Percentiles rank a stretch among this genome's conserved stretches.
phyloP scores from a whole-genome alignment of 2,329 filamentous ascomycete genomes.

The Penicillium paneum region DNA sequence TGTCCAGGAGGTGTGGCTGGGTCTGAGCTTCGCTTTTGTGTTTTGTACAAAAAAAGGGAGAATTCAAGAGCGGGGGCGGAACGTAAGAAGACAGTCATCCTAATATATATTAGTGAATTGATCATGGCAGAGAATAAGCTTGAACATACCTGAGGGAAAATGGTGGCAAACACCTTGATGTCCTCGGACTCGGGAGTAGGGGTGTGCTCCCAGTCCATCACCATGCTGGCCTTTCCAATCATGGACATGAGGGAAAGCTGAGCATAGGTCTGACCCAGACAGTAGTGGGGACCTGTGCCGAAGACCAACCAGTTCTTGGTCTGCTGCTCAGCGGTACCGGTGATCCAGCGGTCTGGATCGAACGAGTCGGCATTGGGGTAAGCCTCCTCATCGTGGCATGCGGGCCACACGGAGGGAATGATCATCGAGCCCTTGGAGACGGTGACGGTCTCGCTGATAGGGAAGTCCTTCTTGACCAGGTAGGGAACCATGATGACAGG shows the following conservation, averaged over 20 bases:
- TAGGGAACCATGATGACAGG: constrained; percentile 98
- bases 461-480: constrained; percentile 90
- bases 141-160: constrained; percentile 78
- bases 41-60: constrained; percentile 9
- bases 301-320: constrained; percentile 98
- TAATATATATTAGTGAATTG: constrained; percentile 39
- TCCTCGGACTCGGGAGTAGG: constrained; percentile 80
- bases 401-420: constrained; percentile 84
- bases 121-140: constrained; percentile 8
- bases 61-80: constrained; percentile 49
- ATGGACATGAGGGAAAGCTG: constrained; percentile 83
- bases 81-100: constrained; percentile 81
- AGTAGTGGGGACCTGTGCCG: constrained; percentile 93
- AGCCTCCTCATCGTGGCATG: constrained; percentile 86
- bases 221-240: constrained; percentile 83
- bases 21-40: constrained; percentile 18
- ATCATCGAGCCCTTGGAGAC: constrained; percentile 94
- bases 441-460: constrained; percentile 83
- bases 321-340: constrained; percentile 81
- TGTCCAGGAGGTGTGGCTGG: constrained; percentile 17
- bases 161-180: constrained; percentile 97
- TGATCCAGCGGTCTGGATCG: constrained; percentile 88
- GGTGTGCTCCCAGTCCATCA: constrained; percentile 86
- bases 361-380: constrained; percentile 87
- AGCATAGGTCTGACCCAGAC: constrained; percentile 88